Base-by-base conservation (phyloP, 2,329 filamentous ascomycete genomes). In the Verticillium albo-atrum region DNA sequence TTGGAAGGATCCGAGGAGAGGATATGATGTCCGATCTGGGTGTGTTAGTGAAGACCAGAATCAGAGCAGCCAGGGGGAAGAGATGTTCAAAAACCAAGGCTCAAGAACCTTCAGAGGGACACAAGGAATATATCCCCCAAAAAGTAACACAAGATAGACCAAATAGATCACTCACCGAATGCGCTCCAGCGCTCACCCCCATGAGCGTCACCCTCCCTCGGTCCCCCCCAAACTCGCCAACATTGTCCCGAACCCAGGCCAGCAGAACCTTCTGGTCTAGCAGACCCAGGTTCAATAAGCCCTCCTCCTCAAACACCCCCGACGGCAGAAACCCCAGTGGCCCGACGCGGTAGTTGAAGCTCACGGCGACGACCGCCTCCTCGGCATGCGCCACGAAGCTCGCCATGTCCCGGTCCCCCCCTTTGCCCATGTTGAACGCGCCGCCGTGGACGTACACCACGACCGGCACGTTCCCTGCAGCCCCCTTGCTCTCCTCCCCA, bases 241-340 rank as follows among this genome's bases (percentile, higher is more conserved):
- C 82, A 69, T 88, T 88, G 27, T 80, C 74, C 62, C 77, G 75
- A 27, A 89, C 80, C 87, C 87, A 90, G 59, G 78, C 72, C 25
- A 89, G 74, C 14, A 84, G 75, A 15, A 81, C 66, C 61, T 81
- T 77, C 71, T 89, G 86, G 67, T 90, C 88, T 63, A 79, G 77
- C 61, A 90, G 72, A 1, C 89, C 89, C 23, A 88, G 71, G 65
- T 91, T 92, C 57, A 88, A 73, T 42, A 83, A 64, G 0, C 84
- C 86, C 56, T 80, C 80, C 34, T 79, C 79, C 15, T 78, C 75
- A 30, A 83, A 78, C 58, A 83, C 65, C 10, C 71, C 70, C n/a
- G 80, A 86, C 10, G 84, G 81, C 28, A 91, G 71, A 72, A 94
- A 92, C 0, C 90, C 90, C 67, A 91, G 77, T 5, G 84, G 82